Percentiles rank a stretch among this genome's conserved stretches.
phyloP scores from a whole-genome alignment of 768 basidiomycete genomes.

The Mycena capillaripes region DNA sequence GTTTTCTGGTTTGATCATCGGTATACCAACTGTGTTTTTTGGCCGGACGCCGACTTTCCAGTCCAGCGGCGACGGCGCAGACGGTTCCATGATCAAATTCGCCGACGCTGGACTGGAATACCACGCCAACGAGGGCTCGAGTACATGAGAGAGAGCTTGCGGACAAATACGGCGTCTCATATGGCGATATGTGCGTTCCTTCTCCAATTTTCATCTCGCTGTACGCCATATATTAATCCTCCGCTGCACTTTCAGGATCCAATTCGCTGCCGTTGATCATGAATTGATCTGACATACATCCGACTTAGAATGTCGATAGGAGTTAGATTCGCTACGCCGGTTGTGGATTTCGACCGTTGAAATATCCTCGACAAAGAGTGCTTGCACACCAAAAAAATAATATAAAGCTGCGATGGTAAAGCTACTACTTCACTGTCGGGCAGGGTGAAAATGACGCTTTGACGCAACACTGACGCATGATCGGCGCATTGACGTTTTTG shows the following conservation, averaged over 20 bases:
- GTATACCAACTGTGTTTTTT: constrained; percentile 75
- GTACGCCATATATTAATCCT: too few species aligned
- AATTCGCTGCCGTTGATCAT: constrained; percentile 51
- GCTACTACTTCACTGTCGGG: too few species aligned
- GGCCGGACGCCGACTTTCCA: constrained; percentile 45
- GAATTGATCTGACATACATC: too few species aligned
- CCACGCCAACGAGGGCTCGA: constrained; percentile 25
- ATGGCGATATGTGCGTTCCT: constrained; percentile 25
- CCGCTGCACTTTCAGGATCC: constrained; percentile 36
- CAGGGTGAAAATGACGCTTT: too few species aligned
- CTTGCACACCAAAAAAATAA: too few species aligned
- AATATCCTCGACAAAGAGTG: too few species aligned
- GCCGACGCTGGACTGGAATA: constrained; percentile 13
- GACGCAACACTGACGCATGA: too few species aligned
- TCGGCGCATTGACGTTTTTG: too few species aligned
- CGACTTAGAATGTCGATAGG: too few species aligned
- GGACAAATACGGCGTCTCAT: constrained; percentile 27
- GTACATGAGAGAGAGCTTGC: constrained; percentile 2
- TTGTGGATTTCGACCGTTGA: too few species aligned
- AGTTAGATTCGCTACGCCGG: too few species aligned
- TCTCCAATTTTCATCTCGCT: not conserved
- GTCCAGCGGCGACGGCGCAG: constrained; percentile 30
- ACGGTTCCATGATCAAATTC: constrained; percentile 34
- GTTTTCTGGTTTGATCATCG: constrained; percentile 77
- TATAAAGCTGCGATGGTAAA: too few species aligned